Conservation (phyloP, 2,329 filamentous ascomycete species). For the Pseudogymnoascus sp. region DNA sequence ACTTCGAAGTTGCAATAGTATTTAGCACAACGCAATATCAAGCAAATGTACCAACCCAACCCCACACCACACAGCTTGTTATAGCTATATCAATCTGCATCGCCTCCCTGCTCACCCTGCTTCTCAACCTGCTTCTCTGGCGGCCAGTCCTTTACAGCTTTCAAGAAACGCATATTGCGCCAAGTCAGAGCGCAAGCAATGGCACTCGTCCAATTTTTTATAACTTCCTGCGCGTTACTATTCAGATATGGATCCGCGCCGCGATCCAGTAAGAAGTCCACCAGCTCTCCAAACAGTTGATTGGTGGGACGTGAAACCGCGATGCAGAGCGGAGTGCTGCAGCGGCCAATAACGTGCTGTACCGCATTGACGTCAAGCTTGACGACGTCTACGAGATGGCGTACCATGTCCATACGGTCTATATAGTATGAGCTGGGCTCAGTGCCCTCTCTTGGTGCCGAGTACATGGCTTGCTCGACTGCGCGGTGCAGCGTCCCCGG, state of each 20-base stretch:
- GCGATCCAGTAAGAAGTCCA: constrained; percentile 8
- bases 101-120: neutral
- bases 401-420: constrained; percentile 11
- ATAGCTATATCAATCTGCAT: neutral
- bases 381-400: constrained; percentile 9
- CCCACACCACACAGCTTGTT: neutral
- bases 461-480: neutral
- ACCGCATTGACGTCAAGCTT: constrained; percentile 9
- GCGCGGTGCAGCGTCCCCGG: constrained; percentile 10
- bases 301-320: neutral
- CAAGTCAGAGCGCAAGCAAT: neutral
- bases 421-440: neutral
- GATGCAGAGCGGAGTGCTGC: constrained; percentile 9
- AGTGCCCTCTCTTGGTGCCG: neutral
- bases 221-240: neutral
- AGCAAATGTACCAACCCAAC: neutral
- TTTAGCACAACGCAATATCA: neutral
- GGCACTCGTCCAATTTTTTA: neutral
- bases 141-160: neutral
- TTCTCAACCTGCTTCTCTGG: neutral
- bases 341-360: neutral
- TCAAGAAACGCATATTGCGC: neutral
- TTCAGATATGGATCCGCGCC: constrained; percentile 10
- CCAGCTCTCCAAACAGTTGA: neutral
- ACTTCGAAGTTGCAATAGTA: neutral